A percentile compares a stretch with the other conserved stretches of the same genome.
Conservation (phyloP, 768 basidiomycete species). For the Rhizopogon vesiculosus region DNA sequence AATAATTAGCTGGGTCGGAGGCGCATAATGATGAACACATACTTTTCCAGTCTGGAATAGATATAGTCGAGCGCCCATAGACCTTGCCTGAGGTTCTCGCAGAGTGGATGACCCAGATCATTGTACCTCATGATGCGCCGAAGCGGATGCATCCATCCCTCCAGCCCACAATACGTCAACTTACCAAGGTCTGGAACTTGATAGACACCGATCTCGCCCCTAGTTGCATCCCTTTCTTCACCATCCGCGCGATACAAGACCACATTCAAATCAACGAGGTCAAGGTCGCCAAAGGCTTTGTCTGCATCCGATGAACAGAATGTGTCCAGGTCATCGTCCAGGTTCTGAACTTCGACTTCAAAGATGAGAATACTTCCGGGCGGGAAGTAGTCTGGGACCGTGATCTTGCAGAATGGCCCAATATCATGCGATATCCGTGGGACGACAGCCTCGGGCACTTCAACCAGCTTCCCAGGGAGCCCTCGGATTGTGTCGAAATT, state of each 20-base stretch:
- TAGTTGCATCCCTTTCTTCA: conserved; percentile 89
- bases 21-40: conserved; percentile 26
- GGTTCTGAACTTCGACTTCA: conserved; percentile 74
- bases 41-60: conserved; percentile 64
- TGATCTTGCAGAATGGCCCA: conserved; percentile 72
- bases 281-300: conserved; percentile 66
- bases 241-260: conserved; percentile 82
- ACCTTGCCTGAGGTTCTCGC: conserved; percentile 82
- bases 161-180: conserved; percentile 88
- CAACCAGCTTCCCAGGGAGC: conserved; percentile 62
- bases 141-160: conserved; percentile 95
- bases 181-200: conserved; percentile 70
- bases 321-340: conserved; percentile 65
- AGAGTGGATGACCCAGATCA: conserved; percentile 91
- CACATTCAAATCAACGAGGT: conserved; percentile 86
- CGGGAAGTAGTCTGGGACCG: conserved; percentile 87
- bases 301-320: conserved; percentile 71
- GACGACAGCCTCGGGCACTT: conserved; percentile 56
- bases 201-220: conserved; percentile 78
- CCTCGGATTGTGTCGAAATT: conserved; percentile 60
- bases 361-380: conserved; percentile 95
- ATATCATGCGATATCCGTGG: conserved; percentile 59
- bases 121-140: conserved; percentile 83
- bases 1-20: conserved; percentile 9
- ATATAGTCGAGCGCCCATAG: conserved; percentile 93